These are phyloP conservation scores for Corylus heterophylla DNA, from an alignment of 306 rosid genomes.

Conservation along the genomic window DNA sequence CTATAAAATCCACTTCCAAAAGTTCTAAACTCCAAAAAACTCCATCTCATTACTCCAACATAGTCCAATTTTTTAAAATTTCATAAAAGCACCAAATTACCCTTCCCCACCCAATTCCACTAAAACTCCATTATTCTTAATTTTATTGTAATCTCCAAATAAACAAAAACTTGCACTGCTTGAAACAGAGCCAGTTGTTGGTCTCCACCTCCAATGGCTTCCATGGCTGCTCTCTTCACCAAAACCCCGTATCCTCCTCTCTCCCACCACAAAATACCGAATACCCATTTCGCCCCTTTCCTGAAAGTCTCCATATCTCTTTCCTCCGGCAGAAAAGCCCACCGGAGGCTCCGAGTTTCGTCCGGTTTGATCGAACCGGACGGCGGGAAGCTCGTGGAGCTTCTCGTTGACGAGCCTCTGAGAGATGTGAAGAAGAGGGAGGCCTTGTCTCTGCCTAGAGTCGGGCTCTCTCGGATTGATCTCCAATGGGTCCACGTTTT, in stretches of 20 bases:
- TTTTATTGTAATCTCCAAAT: background rate
- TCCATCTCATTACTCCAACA: background rate
- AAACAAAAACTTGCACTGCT: conserved; percentile 5
- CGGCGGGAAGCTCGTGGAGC: conserved; percentile 85
- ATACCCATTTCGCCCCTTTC: conserved; percentile 50
- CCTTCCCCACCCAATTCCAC: background rate
- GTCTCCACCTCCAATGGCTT: conserved; percentile 73
- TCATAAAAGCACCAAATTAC: background rate
- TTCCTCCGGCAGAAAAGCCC: conserved; percentile 10
- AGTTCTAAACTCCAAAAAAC: background rate
- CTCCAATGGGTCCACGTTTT: conserved; percentile 88
- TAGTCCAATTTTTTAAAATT: background rate
- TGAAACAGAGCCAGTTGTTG: background rate
- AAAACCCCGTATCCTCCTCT: conserved; percentile 48
- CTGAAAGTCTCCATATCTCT: conserved; percentile 29
- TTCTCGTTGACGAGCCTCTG: conserved; percentile 54
- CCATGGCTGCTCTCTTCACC: conserved; percentile 69
- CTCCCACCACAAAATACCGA: conserved; percentile 33
- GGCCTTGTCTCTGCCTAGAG: conserved; percentile 62
- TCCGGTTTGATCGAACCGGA: conserved; percentile 82
- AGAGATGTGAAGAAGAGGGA: conserved; percentile 59
- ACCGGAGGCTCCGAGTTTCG: conserved; percentile 55
- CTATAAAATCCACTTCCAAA: conserved; percentile 7
- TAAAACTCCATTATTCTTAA: background rate
- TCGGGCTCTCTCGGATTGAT: conserved; percentile 71